Evolutionary conservation across 805 yeast species (phyloP), one percentile per base, ranked within the genome.

Genomic region (Metschnikowia shivogae): DNA sequence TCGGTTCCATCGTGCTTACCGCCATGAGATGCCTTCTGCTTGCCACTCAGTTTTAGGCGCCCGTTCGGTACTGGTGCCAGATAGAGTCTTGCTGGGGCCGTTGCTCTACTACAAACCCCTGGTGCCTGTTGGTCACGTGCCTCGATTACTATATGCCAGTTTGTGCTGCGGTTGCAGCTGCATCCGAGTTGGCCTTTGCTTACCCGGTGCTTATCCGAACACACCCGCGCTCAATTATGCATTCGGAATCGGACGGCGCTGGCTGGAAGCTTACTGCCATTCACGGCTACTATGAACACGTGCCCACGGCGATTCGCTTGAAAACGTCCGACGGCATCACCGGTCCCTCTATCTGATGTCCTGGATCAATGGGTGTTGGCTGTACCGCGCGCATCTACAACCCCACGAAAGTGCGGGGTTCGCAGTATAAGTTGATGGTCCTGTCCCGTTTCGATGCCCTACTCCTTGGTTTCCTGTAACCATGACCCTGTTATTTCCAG

Each of bases 61-160:
- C 17, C 17, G 3, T 17, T 17, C 17, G 17, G 3, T 3, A 17
- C 17, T 22, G 26, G 26, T 22, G 26, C 26, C 26, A 22, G 26
- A 22, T 6, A 22, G 4, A 7, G 26, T 22, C 26, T 6, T 22
- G 6, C 8, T 22, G 2, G 26, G 26, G 26, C 26, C 8, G 26
- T 22, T 22, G 6, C 3, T 7, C 26, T 1, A 22, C 26, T 6
- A 89, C 60, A 81, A 96, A 93, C 98, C 61, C 64, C 89, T 19
- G 87, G 88, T 36, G 85, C 97, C 10, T 75, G 86, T 46, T 70
- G 64, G 29, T 13, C 45, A 34, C 12, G 5, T 29, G 31, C 7
- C 31, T 12, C 3, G 5, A 29, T n/a, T 29, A 1, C 2, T 12
- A 4, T 6, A 12, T 29, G 6, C 13, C 31, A 29, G 12, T 29